Percentiles rank a stretch among this genome's conserved stretches.
Evolutionary conservation across 2,329 filamentous ascomycete species (phyloP).

Genomic region (Fusarium continuum): DNA sequence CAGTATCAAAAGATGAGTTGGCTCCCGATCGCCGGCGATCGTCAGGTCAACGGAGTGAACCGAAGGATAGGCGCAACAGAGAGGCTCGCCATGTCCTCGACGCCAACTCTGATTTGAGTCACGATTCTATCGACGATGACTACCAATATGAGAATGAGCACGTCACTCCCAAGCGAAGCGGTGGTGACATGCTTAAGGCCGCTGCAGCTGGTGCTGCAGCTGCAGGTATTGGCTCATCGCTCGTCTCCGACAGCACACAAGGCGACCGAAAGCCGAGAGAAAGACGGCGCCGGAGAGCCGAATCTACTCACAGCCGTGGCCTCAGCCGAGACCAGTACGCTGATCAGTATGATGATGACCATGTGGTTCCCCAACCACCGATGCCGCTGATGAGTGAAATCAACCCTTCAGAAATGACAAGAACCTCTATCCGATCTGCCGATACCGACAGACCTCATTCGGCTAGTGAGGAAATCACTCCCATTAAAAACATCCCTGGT

Average conservation of each 20-base stretch:
- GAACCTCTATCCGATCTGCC: slow-evolving; percentile 86
- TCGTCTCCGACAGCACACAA: slow-evolving; percentile 53
- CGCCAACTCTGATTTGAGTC: slow-evolving; percentile 59
- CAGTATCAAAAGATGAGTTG: slow-evolving; percentile 62
- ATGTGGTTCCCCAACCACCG: slow-evolving; percentile 71
- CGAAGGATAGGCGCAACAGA: slow-evolving; percentile 58
- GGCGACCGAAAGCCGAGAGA: slow-evolving; percentile 62
- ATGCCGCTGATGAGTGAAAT: slow-evolving; percentile 91
- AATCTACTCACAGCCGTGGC: slow-evolving; percentile 57
- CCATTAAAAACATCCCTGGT: slow-evolving; percentile 70
- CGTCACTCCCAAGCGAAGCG: slow-evolving; percentile 57
- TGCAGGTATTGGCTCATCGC: slow-evolving; percentile 47
- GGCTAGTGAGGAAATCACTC: slow-evolving; percentile 69
- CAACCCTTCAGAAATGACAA: slow-evolving; percentile 85
- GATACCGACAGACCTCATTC: slow-evolving; percentile 78
- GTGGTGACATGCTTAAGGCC: slow-evolving; percentile 55
- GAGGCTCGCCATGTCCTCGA: slow-evolving; percentile 66
- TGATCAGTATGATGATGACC: slow-evolving; percentile 64
- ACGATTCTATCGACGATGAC: slow-evolving; percentile 56
- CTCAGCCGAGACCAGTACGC: slow-evolving; percentile 56
- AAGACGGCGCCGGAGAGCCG: slow-evolving; percentile 62
- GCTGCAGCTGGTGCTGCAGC: slow-evolving; percentile 58
- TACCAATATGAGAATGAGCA: slow-evolving; percentile 50
- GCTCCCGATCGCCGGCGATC: slow-evolving; percentile 71
- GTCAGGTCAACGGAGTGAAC: slow-evolving; percentile 62